Evolutionary conservation across 345 rosid species (phyloP), one percentile per base, ranked within the genome.

Genomic region (Xanthoceras sorbifolium): DNA sequence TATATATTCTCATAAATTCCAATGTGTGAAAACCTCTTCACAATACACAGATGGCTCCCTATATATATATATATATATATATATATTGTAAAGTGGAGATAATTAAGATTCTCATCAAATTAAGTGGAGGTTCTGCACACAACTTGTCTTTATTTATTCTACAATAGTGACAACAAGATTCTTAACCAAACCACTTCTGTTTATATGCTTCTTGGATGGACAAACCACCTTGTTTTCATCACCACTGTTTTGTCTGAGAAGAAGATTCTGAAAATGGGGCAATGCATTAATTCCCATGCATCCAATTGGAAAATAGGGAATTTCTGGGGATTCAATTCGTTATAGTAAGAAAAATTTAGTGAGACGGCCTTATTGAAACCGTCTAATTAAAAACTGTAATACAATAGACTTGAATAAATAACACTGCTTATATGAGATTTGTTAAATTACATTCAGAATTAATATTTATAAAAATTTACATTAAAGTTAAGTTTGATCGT

Each of bases 121-220:
- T 20, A 55, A 55, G 62, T 57, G 28, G 28, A 57, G 62, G 62
- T 22, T 57, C 28, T 57, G 28, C 62, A 57, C 26, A 15, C 3
- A 57, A 3, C 26, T 57, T 57, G 62, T 57, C 28, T 20, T 57
- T 57, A 57, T 22, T 57, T 57, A 6, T 57, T 9, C 28, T 57
- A 6, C 55, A 17, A 50, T 57, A 23, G 62, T 57, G 62, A 57
- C 62, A 57, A 57, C n/a, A 57, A 57, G 62, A 57, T 57, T 57
- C 28, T 50, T n/a, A 34, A 46, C 60, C 36, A 15, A 48, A 44
- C 62, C 15, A 29, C 17, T 9, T 29, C 20, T 25, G 14, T 6
- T 32, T n/a, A 71, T 48, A 26, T 28, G 60, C 48, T 26, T 28
- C 20, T 69, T 6, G 5, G 29, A 7, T 6, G 5, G 29, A 7